Base-by-base conservation (phyloP, 1,284 basidiomycete genomes). In the Moniliella sp. region DNA sequence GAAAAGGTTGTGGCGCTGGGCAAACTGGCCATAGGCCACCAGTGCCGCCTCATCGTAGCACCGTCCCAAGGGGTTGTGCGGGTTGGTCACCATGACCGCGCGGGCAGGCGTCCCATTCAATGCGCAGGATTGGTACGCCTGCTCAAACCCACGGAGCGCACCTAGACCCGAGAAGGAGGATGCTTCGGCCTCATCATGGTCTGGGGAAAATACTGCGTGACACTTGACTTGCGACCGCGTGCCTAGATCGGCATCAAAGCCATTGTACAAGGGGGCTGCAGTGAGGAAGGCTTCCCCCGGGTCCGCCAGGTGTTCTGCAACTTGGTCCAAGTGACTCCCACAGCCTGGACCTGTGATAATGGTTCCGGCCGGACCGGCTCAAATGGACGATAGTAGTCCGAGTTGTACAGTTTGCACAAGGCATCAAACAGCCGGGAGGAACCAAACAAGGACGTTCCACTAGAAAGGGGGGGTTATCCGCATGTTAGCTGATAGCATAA, bases 161-260 rank as follows among this genome's bases (percentile, higher is more conserved):
- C 26, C 9, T 8, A 4, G 17, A 9, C 39, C 39, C 1, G 18
- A 15, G 18, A 40, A 40, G 17, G 18, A 12, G 4, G 13, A 26
- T 3, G 28, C 15, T 2, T 19, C 32, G 14, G 28, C 33, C 2
- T 30, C 32, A 28, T 36, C 28, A 18, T 26, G 27, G 13, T 13
- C 2, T 3, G 23, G 1, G 18, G 28, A 26, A 14, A 19, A 33
- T 13, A 40, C 35, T 12, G 39, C 36, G 14, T 37, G 16, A 19
- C 35, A 30, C 18, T 12, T 17, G 9, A 40, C 39, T 5, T 18
- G n/a, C 9, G 35, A 15, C 15, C 39, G 25, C 2, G 32, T 34
- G 12, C 17, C 18, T 11, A 40, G 28, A 16, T 40, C 39, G 16
- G 39, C 39, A n/a, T 40, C 39, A 18, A 37, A 40, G n/a, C 39